Evolutionary conservation across 2,329 filamentous ascomycete species (phyloP).

Genomic region (Ascosphaera apis): DNA sequence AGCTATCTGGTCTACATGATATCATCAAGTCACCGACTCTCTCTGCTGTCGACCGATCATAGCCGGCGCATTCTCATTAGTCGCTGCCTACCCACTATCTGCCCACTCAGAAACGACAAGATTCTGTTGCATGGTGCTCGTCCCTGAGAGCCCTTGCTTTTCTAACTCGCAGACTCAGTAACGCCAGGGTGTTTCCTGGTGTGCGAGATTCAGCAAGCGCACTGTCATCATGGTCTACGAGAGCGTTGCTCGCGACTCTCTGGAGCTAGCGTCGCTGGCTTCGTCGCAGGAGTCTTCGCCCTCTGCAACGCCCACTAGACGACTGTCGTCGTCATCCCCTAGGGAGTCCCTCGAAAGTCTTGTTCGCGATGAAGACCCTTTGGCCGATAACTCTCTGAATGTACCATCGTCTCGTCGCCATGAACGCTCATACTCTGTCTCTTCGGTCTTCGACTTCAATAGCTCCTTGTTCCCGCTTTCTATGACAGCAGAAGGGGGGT

Average conservation of each 20-base stretch:
- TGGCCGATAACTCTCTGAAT: conserved; percentile 29
- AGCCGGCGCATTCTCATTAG: no score
- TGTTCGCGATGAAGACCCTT: conserved; percentile 38
- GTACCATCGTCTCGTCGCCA: conserved; percentile 24
- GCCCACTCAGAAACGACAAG: no score
- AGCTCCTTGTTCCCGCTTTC: conserved; percentile 79
- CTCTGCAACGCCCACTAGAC: conserved; percentile 36
- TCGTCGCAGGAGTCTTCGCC: conserved; percentile 56
- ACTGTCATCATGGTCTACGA: background rate
- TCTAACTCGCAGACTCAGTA: no score
- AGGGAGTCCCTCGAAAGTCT: conserved; percentile 60
- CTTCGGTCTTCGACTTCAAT: conserved; percentile 90
- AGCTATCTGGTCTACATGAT: no score
- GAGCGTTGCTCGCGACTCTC: conserved; percentile 48
- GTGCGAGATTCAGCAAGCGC: no score
- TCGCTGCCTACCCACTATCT: no score
- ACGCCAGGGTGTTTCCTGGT: no score
- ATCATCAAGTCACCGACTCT: no score
- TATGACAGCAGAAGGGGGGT: conserved; percentile 48
- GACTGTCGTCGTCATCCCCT: conserved; percentile 49
- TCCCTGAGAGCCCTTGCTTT: no score
- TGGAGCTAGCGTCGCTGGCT: conserved; percentile 87
- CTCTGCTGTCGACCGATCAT: no score
- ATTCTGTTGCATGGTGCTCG: no score
- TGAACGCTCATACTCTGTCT: conserved; percentile 61